Evolutionary conservation across 805 yeast genomes (phyloP).

Genomic region (Jamesozyma lodderae): DNA sequence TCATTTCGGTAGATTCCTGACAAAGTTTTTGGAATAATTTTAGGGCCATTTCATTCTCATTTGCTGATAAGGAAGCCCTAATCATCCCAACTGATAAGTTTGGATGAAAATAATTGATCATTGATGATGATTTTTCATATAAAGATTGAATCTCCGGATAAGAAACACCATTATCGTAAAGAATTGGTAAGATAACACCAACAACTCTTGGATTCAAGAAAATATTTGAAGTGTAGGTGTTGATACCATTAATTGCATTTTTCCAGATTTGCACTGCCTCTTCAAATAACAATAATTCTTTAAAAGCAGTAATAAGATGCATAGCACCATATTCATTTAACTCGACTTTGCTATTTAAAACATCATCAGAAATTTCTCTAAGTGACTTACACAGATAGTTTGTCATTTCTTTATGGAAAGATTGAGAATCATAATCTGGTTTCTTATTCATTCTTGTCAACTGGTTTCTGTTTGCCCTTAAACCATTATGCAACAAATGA

Average conservation of each 20-base stretch:
- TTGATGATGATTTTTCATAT: constrained; percentile 37
- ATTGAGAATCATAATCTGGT: constrained; percentile 51
- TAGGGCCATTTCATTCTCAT: constrained; percentile 57
- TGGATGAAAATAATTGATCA: constrained; percentile 30
- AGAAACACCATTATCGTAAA: constrained; percentile 50
- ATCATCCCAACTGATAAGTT: constrained; percentile 65
- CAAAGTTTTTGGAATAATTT: constrained; percentile 54
- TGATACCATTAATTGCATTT: constrained; percentile 28
- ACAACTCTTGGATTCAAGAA: constrained; percentile 59
- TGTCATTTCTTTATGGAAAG: constrained; percentile 46
- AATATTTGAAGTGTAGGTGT: constrained; percentile 24
- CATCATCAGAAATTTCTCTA: constrained; percentile 44
- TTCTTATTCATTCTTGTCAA: constrained; percentile 47
- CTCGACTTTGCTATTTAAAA: constrained; percentile 35
- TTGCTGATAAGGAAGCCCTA: constrained; percentile 57
- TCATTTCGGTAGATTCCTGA: constrained; percentile 38
- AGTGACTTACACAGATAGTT: constrained; percentile 41
- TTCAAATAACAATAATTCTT: constrained; percentile 49
- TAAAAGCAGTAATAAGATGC: constrained; percentile 48
- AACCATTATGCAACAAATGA: constrained; percentile 45
- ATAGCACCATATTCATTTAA: constrained; percentile 48
- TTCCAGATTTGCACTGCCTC: constrained; percentile 71
- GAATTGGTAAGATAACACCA: constrained; percentile 58
- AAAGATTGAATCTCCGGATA: constrained; percentile 54
- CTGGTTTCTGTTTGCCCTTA: constrained; percentile 47